Base-by-base conservation (phyloP, 2,329 filamentous ascomycete species). In the Torrubiellomyces zombiae region DNA sequence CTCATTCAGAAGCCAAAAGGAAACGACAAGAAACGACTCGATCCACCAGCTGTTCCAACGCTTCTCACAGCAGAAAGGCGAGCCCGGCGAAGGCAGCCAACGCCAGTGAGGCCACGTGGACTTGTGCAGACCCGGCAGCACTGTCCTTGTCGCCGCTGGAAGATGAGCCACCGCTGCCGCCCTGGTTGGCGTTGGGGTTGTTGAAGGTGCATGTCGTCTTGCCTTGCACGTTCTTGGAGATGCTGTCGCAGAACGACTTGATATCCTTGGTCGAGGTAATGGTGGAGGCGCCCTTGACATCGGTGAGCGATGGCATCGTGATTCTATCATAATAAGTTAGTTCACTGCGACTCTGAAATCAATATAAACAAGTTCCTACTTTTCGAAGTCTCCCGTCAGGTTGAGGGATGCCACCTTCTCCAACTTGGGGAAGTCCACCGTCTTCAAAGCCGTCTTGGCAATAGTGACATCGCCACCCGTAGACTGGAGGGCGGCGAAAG, bases 401-500 rank as follows among this genome's bases (percentile, higher is more conserved):
- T n/a, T n/a, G n/a, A 50, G 82, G 75, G 45, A 95, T 63, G 42
- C 81, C 82, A 56, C 85, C 86, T 58, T 67, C 45, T 67, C 46
- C 15, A 98, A 67, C 35, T 60, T 47, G 32, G 66, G 63, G 55
- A 95, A 78, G 35, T 66, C 53, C 28, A 94, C 61, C 32, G 57
- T 48, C 28, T 53, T 39, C 17, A 94, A 66, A 28, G 61, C 58
- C 32, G 81, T 80, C 74, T 95, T 94, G 70, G 79, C 75, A 45
- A 98, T 70, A 39, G 77, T 72, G 48, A 92, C 68, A 48, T 77
- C 81, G 57, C 81, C 85, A 38, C 67, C 70, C 42, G 93, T 66
- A 27, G 55, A 64, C 37, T 60, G 63, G 22, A 95, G 63, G 13
- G 46, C 23, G 23, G 77, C 74, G 54, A 92, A 67, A 31, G 75